Evolutionary conservation across 768 basidiomycete genomes (phyloP), one percentile per base, ranked within the genome.

Genomic region (Calocera cornea): DNA sequence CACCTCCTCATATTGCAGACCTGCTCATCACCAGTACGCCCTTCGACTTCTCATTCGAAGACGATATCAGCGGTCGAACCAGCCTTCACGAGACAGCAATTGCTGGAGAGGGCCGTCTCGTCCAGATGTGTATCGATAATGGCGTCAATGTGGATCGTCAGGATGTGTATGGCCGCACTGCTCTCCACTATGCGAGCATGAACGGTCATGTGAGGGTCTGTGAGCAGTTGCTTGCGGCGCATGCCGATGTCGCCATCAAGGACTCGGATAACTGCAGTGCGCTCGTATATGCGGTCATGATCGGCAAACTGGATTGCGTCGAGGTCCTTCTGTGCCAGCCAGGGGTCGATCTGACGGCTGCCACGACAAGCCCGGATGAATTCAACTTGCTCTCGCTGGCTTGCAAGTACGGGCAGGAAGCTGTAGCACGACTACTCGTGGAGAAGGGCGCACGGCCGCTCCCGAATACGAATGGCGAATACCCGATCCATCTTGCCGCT

Each of bases 181-280:
- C 95, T 2, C 81, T 99, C 47, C 95, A 98, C 78, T 99, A 99
- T 77, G 92, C 93, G 17, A 89, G 92, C 24, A 93, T 97, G 87
- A 87, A 93, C 73, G 94, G 94, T 0, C 89, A 95, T 74, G 81
- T 86, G 8, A 76, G 75, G 27, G 84, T 95, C 67, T 93, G 91
- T 76, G 83, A 81, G 64, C 86, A 81, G 71, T 83, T 99, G 38
- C 78, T 99, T 68, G 82, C 87, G 68, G 86, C 85, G 19, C 78
- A 82, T 36, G 80, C 89, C 11, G 73, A 76, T 10, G 83, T 89
- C 0, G 83, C 86, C 70, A 81, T 85, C 19, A 81, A 87, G 49
- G 97, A 99, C 78, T 85, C 90, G 79, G 97, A 98, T 75, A 95
- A 95, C 72, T 94, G 90, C 78, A 94, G 83, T 64, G 88, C 95